These are phyloP conservation scores for Penicillium sp. DNA, from an alignment of 2,329 filamentous ascomycete genomes.

Conservation along the genomic window DNA sequence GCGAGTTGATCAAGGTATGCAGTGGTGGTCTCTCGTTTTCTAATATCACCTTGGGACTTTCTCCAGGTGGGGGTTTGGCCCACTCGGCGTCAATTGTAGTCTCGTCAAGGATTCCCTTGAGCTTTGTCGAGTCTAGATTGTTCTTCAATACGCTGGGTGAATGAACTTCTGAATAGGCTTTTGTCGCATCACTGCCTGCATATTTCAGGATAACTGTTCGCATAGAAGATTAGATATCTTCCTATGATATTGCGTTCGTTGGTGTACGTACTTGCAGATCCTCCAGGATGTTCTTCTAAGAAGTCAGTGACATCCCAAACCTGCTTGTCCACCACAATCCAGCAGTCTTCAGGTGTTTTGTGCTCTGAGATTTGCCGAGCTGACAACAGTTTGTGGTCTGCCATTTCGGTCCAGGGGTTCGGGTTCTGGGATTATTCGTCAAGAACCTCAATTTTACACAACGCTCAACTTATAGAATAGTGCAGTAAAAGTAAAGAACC, in stretches of 20 bases:
- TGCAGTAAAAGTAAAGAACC: neutral
- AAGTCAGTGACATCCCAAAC: slow-evolving; percentile 69
- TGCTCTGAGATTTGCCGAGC: slow-evolving; percentile 50
- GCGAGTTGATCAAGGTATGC: slow-evolving; percentile 55
- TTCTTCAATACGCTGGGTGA: slow-evolving; percentile 49
- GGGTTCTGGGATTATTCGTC: neutral
- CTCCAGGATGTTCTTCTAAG: slow-evolving; percentile 62
- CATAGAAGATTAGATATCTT: neutral
- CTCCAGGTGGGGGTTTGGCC: slow-evolving; percentile 41
- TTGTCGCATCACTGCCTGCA: slow-evolving; percentile 47
- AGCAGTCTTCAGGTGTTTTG: slow-evolving; percentile 53
- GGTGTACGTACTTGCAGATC: slow-evolving; percentile 47
- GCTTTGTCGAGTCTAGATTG: slow-evolving; percentile 45
- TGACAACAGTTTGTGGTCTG: slow-evolving; percentile 37
- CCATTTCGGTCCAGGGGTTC: slow-evolving; percentile 23
- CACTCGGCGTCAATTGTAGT: slow-evolving; percentile 52
- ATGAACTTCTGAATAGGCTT: slow-evolving; percentile 47
- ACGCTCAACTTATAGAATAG: neutral
- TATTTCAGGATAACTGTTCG: slow-evolving; percentile 46
- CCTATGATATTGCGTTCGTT: neutral
- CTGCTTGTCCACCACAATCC: slow-evolving; percentile 67
- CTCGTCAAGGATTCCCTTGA: slow-evolving; percentile 52
- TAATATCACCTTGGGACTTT: slow-evolving; percentile 29
- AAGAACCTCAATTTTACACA: too few species aligned
- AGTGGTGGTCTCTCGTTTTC: slow-evolving; percentile 51